A percentile compares a stretch with the other conserved stretches of the same genome.
These are phyloP conservation scores for Magnusiomyces suaveolens DNA, from an alignment of 1,139 yeast species.

Conservation along the genomic window DNA sequence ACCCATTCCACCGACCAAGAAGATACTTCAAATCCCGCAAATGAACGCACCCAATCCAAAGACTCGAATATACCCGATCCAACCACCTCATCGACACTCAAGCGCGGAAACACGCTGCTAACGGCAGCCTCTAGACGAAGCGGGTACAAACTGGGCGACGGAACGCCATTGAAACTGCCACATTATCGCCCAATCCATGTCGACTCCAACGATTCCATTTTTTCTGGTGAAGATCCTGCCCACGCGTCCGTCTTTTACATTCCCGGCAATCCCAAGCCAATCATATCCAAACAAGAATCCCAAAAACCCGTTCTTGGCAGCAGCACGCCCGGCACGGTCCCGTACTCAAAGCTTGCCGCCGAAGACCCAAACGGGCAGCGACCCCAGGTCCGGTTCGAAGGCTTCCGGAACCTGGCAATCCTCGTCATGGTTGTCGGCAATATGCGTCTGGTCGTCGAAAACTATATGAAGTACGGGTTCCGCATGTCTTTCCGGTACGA, in stretches of 20 bases:
- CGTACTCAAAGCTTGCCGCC: not conserved
- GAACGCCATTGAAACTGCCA: conserved; percentile 10
- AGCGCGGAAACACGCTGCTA: not conserved
- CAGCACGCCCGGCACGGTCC: not conserved
- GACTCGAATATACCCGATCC: not conserved
- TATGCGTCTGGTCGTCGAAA: conserved; percentile 33
- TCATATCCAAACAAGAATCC: not conserved
- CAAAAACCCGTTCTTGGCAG: not conserved
- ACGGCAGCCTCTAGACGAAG: not conserved
- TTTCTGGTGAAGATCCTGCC: conserved; percentile 15
- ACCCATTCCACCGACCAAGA: not conserved
- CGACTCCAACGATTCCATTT: conserved; percentile 18
- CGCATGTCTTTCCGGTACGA: conserved; percentile 27
- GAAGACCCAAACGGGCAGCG: not conserved
- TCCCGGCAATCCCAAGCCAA: conserved; percentile 1
- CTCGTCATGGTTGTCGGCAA: conserved; percentile 34
- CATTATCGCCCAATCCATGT: conserved; percentile 22
- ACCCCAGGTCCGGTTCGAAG: conserved; percentile 21
- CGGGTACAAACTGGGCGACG: not conserved
- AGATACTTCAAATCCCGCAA: not conserved
- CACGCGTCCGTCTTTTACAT: conserved; percentile 2
- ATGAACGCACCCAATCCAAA: not conserved
- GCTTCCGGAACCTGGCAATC: conserved; percentile 36
- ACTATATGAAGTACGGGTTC: conserved; percentile 33
- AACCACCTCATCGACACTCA: not conserved